Evolutionary conservation across 768 basidiomycete species (phyloP), one percentile per base, ranked within the genome.

Genomic region (Lentinus brumalis): DNA sequence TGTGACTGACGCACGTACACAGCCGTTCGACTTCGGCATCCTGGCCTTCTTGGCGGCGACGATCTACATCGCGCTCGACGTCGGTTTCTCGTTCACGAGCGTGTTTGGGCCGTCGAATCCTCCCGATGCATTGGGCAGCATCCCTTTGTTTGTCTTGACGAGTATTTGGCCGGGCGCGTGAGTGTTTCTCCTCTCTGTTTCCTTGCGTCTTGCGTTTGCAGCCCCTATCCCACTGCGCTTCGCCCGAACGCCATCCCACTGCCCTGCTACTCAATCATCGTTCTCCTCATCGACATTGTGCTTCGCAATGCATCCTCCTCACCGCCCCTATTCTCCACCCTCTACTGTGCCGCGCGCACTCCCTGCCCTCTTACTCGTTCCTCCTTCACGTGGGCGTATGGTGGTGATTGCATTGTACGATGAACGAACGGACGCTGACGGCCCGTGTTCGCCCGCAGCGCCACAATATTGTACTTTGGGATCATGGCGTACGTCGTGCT

Each of bases 401-500:
- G 2, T 26, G 21, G 21, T 26, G 21, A 26, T 26, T 26, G 21
- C 21, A 26, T 26, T 26, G 21, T 26, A 26, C 1, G 21, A 1
- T 26, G 21, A 2, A 26, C 21, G 21, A 26, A 26, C 21, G 30
- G 16, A 31, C 41, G 53, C 56, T 56, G 40, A 57, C 63, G n/a
- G 50, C 40, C 35, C n/a, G 41, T 32, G 38, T 49, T 21, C 54
- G 49, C 35, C 51, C 51, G 5, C 64, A 88, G 88, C 40, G 85
- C 88, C 51, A 85, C 84, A 18, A 65, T 92, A 38, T 39, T 86
- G 31, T 97, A 92, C 75, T 81, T 92, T 38, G 69, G 74, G 10
- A 71, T 96, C 53, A 96, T 96, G 89, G 50, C 86, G 7, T 91
- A 88, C 73, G 88, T 98, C 67, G 88, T 94, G 45, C 76, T 93